A percentile compares a stretch with the other conserved stretches of the same genome.
Conservation (phyloP, 495 filamentous ascomycete species). For the Podospora pseudopauciseta region DNA sequence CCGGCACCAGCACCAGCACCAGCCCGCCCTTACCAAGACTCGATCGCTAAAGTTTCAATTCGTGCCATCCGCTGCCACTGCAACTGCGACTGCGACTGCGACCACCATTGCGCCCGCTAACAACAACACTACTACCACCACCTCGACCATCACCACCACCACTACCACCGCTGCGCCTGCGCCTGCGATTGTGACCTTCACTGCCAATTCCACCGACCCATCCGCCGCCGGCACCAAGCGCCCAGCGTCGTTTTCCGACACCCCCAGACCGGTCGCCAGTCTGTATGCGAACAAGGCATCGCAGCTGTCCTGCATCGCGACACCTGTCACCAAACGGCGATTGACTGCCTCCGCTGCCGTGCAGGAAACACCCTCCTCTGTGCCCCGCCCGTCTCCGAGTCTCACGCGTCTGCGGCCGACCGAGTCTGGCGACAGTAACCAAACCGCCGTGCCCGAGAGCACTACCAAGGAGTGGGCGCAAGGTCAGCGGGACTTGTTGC, state of each 20-base stretch:
- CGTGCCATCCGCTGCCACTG: conserved; percentile 1
- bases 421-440: conserved; percentile 15
- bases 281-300: conserved; percentile 22
- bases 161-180: neutral
- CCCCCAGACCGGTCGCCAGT: conserved; percentile 22
- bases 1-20: conserved; percentile 6
- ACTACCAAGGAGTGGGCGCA: conserved; percentile 33
- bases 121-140: conserved; percentile 7
- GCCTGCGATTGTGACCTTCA: neutral
- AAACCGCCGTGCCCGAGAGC: conserved; percentile 19
- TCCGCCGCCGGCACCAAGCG: conserved; percentile 30
- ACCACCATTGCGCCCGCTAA: neutral
- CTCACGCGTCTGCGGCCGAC: conserved; percentile 18
- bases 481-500: conserved; percentile 40
- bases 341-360: conserved; percentile 23
- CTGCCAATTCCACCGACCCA: conserved; percentile 13
- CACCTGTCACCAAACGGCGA: conserved; percentile 24
- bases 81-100: conserved; percentile 5
- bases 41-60: conserved; percentile 18
- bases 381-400: conserved; percentile 13
- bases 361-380: conserved; percentile 13
- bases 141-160: conserved; percentile 18
- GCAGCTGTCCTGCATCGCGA: conserved; percentile 25
- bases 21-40: conserved; percentile 7
- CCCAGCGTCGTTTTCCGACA: conserved; percentile 41